Evolutionary conservation across 2,329 filamentous ascomycete species (phyloP), one percentile per base, ranked within the genome.

Genomic region (Fusarium sp.): DNA sequence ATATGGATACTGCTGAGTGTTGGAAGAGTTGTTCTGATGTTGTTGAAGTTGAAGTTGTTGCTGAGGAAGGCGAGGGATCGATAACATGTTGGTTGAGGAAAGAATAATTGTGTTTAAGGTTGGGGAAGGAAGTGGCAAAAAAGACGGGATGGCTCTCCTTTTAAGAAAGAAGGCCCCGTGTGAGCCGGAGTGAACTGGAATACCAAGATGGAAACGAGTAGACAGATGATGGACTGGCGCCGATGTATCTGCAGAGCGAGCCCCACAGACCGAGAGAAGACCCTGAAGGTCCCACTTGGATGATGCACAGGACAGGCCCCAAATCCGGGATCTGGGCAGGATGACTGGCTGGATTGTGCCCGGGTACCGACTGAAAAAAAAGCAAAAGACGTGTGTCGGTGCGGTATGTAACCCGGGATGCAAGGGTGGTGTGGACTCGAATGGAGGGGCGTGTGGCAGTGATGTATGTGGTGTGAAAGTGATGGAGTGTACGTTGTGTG

Each of bases 21-120:
- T 58, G 47, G 73, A 73, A 35, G 78, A 72, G 37, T 79, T 77
- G 22, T 83, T 77, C 20, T 81, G 78, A 65, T 81, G 73, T 40
- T 81, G 74, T 47, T 75, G 72, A 15, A 71, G 73, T 56, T 77
- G 71, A 30, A 75, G 68, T 72, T 79, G 77, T 70, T 78, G 73
- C 54, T 78, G 70, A 47, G 75, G 73, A 65, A 74, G 73, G 38
- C 76, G 76, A 67, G 79, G 72, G 66, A 80, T 72, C 69, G 79
- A 80, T 77, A 80, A 73, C 79, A 80, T 80, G 74, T 57, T 80
- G 78, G 65, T 77, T 40, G 63, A 69, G 71, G 38, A 43, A 68
- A 66, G 45, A 56, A 68, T 37, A 58, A 58, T 74, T 73, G 37
- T 71, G 74, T 70, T 77, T 77, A 77, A 71, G 58, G 63, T 77